Base-by-base conservation (phyloP, 305 asterid species). In the Coffea humblotiana region DNA sequence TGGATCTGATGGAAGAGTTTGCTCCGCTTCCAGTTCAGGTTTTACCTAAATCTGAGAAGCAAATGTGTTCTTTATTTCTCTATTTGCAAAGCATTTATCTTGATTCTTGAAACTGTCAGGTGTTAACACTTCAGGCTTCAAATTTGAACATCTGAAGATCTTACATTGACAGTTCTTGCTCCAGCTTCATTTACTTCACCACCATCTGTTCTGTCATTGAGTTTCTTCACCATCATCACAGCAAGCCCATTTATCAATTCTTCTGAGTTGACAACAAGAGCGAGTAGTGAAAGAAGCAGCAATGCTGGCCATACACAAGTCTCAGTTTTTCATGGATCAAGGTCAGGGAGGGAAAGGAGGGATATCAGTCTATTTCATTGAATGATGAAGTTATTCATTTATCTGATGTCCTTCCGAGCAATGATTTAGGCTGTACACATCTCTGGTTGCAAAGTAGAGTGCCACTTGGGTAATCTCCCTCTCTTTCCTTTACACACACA, bases 401-500 rank as follows among this genome's bases (percentile, higher is more conserved):
- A 79, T 81, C 91, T 69, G 97, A 90, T 74, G 93, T 87, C 81
- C 91, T 87, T 85, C 95, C 96, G 76, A 86, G 86, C 77, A 80
- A 90, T 78, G 98, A 92, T 89, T 80, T 88, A 82, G 93, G 97
- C 47, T 93, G 98, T 92, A 88, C 97, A 67, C 99, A 96, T 87
- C 87, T 96, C 79, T 96, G 99, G 99, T 88, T 96, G 86, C 97
- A 96, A 89, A 96, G 99, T 82, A 88, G 97, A 89, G 98, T 94
- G 79, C 99, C 98, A 8, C 87, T 96, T 43, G 99, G 99, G 99
- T 96, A 92, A 85, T 70, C 58, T 45, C 76, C 82, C 82, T 75
- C 84, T 74, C 27, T 71, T 60, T 72, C 63, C 68, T 56, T 40
- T 16, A 27, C 35, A 35, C 43, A 19, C 56, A 60, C 74, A 70